Evolutionary conservation across 805 yeast species (phyloP).

Genomic region (Starmera dryadoides): DNA sequence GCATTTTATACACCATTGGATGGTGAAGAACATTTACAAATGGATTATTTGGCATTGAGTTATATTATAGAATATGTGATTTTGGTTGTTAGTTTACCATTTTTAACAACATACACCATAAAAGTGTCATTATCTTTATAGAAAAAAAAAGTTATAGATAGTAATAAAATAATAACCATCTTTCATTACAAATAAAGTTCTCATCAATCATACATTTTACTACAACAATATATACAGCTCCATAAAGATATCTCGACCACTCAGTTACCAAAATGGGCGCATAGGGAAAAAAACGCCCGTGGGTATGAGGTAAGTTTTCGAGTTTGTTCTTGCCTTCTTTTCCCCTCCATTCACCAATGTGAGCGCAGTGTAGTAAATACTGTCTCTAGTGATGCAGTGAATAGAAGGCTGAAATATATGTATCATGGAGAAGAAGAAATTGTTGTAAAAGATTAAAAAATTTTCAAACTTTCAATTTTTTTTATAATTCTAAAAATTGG

Average conservation of each 20-base stretch:
- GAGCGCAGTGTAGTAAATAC: constrained; percentile 9
- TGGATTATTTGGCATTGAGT: constrained; percentile 17
- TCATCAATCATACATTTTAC: background rate
- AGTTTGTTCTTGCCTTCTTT: constrained; percentile 30
- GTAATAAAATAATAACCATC: background rate
- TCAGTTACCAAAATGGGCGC: constrained; percentile 30
- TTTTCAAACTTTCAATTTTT: too few relatives aligned
- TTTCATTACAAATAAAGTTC: background rate
- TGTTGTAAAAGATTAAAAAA: constrained; percentile 1
- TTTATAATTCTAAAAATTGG: too few relatives aligned
- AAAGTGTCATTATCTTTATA: constrained; percentile 2
- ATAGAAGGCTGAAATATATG: constrained; percentile 26
- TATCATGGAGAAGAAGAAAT: constrained; percentile 9
- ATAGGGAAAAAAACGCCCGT: constrained; percentile 10
- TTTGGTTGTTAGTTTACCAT: constrained; percentile 17
- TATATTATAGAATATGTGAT: constrained; percentile 18
- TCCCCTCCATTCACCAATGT: constrained; percentile 37
- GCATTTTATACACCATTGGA: constrained; percentile 69
- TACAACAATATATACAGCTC: background rate
- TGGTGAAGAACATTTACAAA: constrained; percentile 10
- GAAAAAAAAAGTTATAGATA: background rate
- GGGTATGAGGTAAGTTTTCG: constrained; percentile 34
- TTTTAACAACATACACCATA: constrained; percentile 12
- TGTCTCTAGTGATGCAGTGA: constrained; percentile 31
- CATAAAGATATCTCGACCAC: constrained; percentile 19